Evolutionary conservation across 345 rosid species (phyloP).

Genomic region (Adansonia digitata): DNA sequence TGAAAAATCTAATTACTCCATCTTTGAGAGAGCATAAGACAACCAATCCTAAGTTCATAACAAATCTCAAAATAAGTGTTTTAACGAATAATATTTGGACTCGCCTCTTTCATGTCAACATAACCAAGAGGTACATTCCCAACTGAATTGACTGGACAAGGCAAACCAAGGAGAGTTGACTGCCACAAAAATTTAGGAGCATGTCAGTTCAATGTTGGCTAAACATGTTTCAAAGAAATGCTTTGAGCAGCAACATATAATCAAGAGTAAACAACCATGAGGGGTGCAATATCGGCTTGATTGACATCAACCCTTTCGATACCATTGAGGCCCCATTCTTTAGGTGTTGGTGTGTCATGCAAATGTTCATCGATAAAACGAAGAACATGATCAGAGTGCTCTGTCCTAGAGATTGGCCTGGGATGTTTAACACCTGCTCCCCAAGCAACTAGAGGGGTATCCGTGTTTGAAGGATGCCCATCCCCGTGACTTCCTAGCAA

Average conservation of each 20-base stretch:
- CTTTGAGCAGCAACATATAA: not conserved
- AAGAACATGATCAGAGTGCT: constrained; percentile 52
- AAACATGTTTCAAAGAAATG: constrained; percentile 8
- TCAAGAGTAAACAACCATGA: constrained; percentile 53
- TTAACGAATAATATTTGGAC: constrained; percentile 17
- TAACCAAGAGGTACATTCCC: constrained; percentile 91
- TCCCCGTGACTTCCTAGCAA: constrained; percentile 89
- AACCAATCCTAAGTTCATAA: not conserved
- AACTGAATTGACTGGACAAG: constrained; percentile 88
- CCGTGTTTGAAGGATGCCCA: constrained; percentile 91
- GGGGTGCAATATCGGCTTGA: constrained; percentile 96
- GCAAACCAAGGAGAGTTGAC: constrained; percentile 89
- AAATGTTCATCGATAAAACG: constrained; percentile 78
- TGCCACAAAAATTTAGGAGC: constrained; percentile 34
- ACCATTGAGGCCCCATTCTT: constrained; percentile 69
- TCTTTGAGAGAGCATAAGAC: not conserved
- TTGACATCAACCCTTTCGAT: constrained; percentile 94
- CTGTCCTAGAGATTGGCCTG: constrained; percentile 31
- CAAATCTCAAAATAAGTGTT: not conserved
- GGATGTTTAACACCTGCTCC: constrained; percentile 90
- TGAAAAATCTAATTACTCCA: not conserved
- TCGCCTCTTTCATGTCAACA: constrained; percentile 64
- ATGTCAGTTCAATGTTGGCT: constrained; percentile 13
- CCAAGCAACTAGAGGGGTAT: constrained; percentile 97
- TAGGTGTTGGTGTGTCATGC: constrained; percentile 81